Evolutionary conservation across 805 yeast species (phyloP).

Genomic region (Teunomyces gatunensis): DNA sequence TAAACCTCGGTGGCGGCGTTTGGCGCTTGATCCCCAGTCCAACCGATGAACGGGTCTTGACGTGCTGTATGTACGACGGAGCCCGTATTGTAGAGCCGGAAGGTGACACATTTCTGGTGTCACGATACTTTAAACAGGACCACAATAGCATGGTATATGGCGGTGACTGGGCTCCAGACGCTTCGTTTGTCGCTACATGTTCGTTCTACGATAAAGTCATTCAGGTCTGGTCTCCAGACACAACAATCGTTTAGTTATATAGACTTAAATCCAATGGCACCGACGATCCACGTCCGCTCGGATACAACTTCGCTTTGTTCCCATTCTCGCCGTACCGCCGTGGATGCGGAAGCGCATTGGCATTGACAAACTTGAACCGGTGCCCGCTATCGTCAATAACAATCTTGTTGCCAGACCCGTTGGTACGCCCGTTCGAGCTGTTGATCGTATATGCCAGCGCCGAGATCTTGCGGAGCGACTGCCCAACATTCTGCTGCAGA

Average conservation of each 20-base stretch:
- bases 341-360: constrained; percentile 80
- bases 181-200: constrained; percentile 64
- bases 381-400: constrained; percentile 57
- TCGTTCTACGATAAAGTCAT: constrained; percentile 87
- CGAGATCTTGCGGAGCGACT: constrained; percentile 56
- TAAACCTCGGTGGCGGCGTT: constrained; percentile 86
- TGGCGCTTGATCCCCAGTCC: constrained; percentile 83
- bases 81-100: constrained; percentile 58
- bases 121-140: constrained; percentile 54
- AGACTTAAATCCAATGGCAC: constrained; percentile 68
- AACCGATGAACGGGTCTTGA: constrained; percentile 46
- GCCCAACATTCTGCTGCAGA: constrained; percentile 46
- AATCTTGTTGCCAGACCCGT: constrained; percentile 23
- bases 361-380: constrained; percentile 67
- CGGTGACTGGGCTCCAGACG: constrained; percentile 73
- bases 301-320: constrained; percentile 65
- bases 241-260: not conserved
- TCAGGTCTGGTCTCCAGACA: constrained; percentile 61
- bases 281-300: constrained; percentile 92
- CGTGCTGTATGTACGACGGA: constrained; percentile 96
- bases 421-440: constrained; percentile 24
- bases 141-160: constrained; percentile 96
- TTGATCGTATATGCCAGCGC: constrained; percentile 65
- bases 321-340: constrained; percentile 60
- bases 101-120: constrained; percentile 25